These are phyloP conservation scores for Albugo candida DNA, from an alignment of 352 stramenopile species.

Conservation along the genomic window DNA sequence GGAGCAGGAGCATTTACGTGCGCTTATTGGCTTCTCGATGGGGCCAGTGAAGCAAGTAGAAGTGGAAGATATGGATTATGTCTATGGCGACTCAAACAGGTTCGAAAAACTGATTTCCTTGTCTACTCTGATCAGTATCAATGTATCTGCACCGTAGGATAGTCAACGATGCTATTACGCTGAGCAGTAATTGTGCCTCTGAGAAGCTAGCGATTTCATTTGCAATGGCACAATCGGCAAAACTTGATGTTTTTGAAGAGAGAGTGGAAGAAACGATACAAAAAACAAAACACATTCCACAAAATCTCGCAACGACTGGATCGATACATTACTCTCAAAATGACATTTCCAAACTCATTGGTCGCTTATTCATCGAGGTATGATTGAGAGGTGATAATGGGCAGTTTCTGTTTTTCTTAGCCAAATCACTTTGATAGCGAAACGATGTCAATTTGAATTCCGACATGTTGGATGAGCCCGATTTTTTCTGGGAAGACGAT, in stretches of 20 bases:
- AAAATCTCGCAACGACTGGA: constrained; percentile 70
- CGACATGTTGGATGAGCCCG: constrained; percentile 86
- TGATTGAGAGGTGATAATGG: not conserved
- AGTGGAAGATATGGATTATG: constrained; percentile 81
- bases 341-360: constrained; percentile 84
- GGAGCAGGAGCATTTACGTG: constrained; percentile 50
- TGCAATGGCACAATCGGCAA: constrained; percentile 83
- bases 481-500: constrained; percentile 91
- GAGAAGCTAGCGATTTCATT: constrained; percentile 87
- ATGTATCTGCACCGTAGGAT: constrained; percentile 12
- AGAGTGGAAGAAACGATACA: constrained; percentile 77
- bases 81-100: constrained; percentile 42
- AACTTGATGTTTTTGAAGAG: constrained; percentile 87
- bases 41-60: constrained; percentile 66
- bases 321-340: constrained; percentile 82
- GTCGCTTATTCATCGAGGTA: constrained; percentile 78
- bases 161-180: constrained; percentile 69
- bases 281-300: constrained; percentile 74
- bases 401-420: constrained; percentile 9
- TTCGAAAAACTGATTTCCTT: not conserved
- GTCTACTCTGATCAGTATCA: not conserved
- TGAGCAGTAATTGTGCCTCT: constrained; percentile 56
- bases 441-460: constrained; percentile 88
- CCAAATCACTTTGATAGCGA: constrained; percentile 16
- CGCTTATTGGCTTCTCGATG: constrained; percentile 35